Base-by-base conservation (phyloP, 2,329 filamentous ascomycete genomes). In the Diaporthe sp. region DNA sequence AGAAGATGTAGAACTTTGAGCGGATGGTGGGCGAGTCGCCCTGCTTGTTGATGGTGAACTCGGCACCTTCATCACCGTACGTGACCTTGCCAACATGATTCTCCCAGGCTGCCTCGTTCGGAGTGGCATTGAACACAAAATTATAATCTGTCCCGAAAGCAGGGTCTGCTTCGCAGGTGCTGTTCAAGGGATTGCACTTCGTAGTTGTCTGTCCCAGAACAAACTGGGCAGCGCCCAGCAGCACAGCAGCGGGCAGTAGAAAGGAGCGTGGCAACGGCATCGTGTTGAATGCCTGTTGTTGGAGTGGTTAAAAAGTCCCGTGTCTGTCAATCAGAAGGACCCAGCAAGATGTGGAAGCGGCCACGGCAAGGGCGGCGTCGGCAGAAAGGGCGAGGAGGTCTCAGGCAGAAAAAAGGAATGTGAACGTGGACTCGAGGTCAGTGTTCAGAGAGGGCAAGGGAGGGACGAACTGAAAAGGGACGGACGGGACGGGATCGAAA, bases 1-100 rank as follows among this genome's bases (percentile, higher is more conserved):
- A 96, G 87, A 97, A 95, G 84, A 98, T 94, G 86, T 95, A 97
- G 83, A 95, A 96, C 80, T 92, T 91, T 63, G 94, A 92, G 78
- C 92, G 90, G 77, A 98, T 90, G 1, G 95, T 97, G 1, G 95
- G 94, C 0, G 95, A 94, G 80, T 97, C 91, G 77, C 92, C 91
- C 78, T 91, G 89, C 82, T 92, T 88, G 74, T 84, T 86, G 84
- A 98, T 92, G 71, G 90, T 93, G 85, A 97, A 96, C 73, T 89
- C 86, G 60, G 94, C 93, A 51, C 94, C 94, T 0, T 91, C 85
- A 61, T 88, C 82, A 74, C 88, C 88, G 82, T 92, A 95, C 20
- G 86, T 85, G 73, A 96, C 87, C 12, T 84, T 85, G 70, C 94
- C 94, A 71, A 92, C 92, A 12, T 91, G 93, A 70, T 91, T 91